Base-by-base conservation (phyloP, 495 filamentous ascomycete species). In the Lophium mytilinum region DNA sequence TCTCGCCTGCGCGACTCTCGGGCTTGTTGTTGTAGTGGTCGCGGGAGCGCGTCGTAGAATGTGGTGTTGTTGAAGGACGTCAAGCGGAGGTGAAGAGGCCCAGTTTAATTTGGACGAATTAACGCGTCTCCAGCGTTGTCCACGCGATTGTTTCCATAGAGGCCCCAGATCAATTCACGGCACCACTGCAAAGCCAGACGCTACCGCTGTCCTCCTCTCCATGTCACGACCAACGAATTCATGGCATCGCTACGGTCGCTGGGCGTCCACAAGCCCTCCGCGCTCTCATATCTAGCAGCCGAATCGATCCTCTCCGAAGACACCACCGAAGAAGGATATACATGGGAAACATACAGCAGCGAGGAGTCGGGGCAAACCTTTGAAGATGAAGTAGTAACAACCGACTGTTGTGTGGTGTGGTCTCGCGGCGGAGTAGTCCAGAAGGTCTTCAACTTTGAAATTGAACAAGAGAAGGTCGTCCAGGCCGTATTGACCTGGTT, bases 181-280 rank as follows among this genome's bases (percentile, higher is more conserved):
- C 33, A 33, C 21, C 21, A 10, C 24, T 19, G 4, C 19, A 10
- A 42, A 37, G 9, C 39, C 50, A 48, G 34, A n/a, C 15, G 2
- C 37, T 40, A 14, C 53, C 21, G 33, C 51, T 18, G n/a, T n/a
- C 24, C 8, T 21, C 46, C 43, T 50, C 60, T 45, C 37, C 55
- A 63, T 63, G 60, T 46, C 55, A 56, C 60, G 24, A 41, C 55
- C 24, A 48, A 21, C 35, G 24, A 24, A 30, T 53, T 6, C 53
- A 97, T 98, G 93, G 90, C 91, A 57, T 81, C 88, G 56, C 83
- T 93, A 67, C 84, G 81, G 55, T 95, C 90, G 42, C 79, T 96
- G 54, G 93, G 93, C 63, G 75, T 95, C 61, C 91, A 96, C 72
- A 81, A 85, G 67, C 91, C 93, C 57, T 78, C 86, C 54, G 89